phyloP scores from a whole-genome alignment of 2,329 filamentous ascomycete species.

The Boeremia lycopersici region DNA sequence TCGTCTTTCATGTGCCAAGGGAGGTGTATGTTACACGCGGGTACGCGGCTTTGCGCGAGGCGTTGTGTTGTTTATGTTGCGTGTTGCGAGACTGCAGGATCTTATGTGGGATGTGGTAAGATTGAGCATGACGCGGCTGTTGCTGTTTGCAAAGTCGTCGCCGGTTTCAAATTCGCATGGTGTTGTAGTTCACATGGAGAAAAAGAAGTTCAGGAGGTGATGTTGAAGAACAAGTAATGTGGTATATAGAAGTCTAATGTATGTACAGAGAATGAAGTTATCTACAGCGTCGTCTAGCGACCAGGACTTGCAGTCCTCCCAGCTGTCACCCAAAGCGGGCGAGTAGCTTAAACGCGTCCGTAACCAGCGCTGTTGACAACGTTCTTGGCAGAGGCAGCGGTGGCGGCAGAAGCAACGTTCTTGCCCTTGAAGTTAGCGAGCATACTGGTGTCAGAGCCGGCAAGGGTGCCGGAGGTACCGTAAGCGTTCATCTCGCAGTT shows the following conservation, averaged over 20 bases:
- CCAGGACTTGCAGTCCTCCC: not conserved
- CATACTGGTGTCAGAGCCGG: conserved; percentile 54
- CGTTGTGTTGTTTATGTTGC: too few species aligned
- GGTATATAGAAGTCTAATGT: conserved; percentile 10
- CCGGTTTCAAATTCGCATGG: too few species aligned
- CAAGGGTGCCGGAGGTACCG: conserved; percentile 34
- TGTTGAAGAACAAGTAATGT: not conserved
- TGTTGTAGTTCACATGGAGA: not conserved
- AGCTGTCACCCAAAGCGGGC: not conserved
- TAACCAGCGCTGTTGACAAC: conserved; percentile 31
- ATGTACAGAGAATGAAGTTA: conserved; percentile 13
- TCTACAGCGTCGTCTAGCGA: conserved; percentile 4
- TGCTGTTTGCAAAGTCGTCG: too few species aligned
- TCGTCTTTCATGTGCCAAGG: too few species aligned
- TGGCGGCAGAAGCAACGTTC: conserved; percentile 55
- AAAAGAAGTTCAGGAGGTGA: not conserved
- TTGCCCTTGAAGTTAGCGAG: conserved; percentile 59
- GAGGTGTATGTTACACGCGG: too few species aligned
- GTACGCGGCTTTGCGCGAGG: too few species aligned
- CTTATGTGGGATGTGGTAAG: too few species aligned
- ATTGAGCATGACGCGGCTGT: too few species aligned
- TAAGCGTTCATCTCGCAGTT: conserved; percentile 57
- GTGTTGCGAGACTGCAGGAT: too few species aligned
- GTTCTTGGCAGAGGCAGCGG: conserved; percentile 25
- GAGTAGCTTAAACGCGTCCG: conserved; percentile 28